Evolutionary conservation across 768 basidiomycete species (phyloP).

Genomic region (Cystofilobasidium capitatum): DNA sequence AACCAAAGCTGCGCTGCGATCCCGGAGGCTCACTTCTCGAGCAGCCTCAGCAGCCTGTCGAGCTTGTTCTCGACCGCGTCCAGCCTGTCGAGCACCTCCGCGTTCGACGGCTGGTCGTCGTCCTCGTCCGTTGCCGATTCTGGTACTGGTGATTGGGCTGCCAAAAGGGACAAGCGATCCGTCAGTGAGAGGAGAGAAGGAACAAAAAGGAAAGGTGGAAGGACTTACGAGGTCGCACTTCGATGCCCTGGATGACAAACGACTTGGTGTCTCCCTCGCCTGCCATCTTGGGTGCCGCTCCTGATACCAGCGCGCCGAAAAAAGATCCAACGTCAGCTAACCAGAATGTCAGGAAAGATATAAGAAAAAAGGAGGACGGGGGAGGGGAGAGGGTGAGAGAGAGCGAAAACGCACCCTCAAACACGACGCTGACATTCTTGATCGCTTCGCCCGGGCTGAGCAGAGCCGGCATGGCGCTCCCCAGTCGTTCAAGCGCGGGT

Average conservation of each 20-base stretch:
- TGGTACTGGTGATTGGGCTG: neutral
- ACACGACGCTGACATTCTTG: neutral
- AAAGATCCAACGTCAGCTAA: neutral
- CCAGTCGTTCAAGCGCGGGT: slow-evolving; percentile 2
- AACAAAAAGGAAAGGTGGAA: neutral
- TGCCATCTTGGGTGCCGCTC: neutral
- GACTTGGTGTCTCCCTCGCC: neutral
- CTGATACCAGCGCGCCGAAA: neutral
- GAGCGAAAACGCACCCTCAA: neutral
- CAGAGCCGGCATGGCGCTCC: neutral
- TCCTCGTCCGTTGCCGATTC: neutral
- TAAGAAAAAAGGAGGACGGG: too few relatives aligned
- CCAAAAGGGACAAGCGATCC: neutral
- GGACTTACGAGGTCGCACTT: neutral
- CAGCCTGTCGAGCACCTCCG: neutral
- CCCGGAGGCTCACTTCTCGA: neutral
- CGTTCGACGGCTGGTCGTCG: neutral
- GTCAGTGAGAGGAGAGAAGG: neutral
- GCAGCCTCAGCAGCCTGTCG: neutral
- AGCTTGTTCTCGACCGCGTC: neutral
- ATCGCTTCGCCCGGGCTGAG: slow-evolving; percentile 1
- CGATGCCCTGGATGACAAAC: slow-evolving; percentile 1
- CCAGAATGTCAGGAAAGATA: neutral
- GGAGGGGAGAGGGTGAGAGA: too few relatives aligned
- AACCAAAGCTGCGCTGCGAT: neutral